phyloP scores from a whole-genome alignment of 345 rosid species.

The Gossypium mustelinum region DNA sequence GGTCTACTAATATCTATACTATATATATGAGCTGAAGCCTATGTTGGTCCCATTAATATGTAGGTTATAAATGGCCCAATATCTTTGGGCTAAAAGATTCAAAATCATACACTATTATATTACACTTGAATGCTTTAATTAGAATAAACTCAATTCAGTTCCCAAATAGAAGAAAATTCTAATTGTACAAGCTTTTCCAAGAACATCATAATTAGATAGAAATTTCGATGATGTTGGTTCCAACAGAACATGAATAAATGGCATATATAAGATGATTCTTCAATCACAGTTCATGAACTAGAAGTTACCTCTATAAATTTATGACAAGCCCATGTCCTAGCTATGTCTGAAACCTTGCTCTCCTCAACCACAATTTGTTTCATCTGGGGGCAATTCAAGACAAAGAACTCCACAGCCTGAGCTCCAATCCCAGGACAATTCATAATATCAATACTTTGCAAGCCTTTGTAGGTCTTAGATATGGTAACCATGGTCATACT shows the following conservation, averaged over 20 bases:
- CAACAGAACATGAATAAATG: not conserved
- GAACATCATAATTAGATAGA: not conserved
- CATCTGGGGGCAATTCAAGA: constrained; percentile 42
- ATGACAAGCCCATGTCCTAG: constrained; percentile 32
- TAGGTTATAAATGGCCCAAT: no score
- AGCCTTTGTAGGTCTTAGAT: constrained; percentile 45
- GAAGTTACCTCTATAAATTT: constrained; percentile 43
- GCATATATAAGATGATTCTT: no score
- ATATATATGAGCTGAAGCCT: no score
- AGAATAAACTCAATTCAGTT: no score
- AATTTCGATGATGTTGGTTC: not conserved
- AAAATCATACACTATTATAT: no score
- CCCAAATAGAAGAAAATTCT: no score
- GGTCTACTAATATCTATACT: no score
- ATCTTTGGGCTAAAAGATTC: no score
- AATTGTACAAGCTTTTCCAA: no score
- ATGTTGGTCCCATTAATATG: no score
- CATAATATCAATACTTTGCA: constrained; percentile 49
- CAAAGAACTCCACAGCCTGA: constrained; percentile 47
- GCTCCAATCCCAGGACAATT: constrained; percentile 42
- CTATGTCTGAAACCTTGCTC: constrained; percentile 47
- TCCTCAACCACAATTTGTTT: constrained; percentile 57
- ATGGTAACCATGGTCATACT: constrained; percentile 36
- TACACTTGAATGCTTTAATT: no score
- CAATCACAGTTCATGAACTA: constrained; percentile 18